Conservation (phyloP, 2,329 filamentous ascomycete species). For the Microsporum canis region DNA sequence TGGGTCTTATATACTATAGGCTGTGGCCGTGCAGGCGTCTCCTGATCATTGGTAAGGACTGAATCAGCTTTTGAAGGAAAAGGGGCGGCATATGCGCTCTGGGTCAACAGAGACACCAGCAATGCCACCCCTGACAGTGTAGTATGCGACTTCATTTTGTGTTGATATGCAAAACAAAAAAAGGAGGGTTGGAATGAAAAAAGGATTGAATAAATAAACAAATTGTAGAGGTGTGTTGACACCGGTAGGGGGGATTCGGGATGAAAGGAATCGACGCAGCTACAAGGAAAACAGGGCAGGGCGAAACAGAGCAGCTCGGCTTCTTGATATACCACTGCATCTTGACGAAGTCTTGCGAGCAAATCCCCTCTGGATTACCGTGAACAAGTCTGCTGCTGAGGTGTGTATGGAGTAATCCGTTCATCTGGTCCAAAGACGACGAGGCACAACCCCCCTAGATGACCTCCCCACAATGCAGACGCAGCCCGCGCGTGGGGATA, state of each 20-base stretch:
- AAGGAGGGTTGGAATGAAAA: not conserved
- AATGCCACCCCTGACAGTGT: not conserved
- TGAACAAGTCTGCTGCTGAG: not conserved
- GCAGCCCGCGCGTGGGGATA: not conserved
- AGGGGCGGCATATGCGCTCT: conserved; percentile 3
- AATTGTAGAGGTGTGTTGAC: not conserved
- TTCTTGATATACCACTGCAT: not conserved
- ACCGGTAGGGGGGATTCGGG: not conserved
- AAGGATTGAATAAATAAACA: not conserved
- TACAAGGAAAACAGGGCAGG: not conserved
- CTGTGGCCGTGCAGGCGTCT: not conserved
- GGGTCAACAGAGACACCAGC: conserved; percentile 3
- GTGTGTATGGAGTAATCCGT: not conserved
- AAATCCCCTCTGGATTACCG: not conserved
- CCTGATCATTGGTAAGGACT: not conserved
- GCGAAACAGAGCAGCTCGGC: not conserved
- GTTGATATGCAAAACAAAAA: no score
- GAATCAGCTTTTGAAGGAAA: conserved; percentile 1
- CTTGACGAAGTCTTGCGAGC: not conserved
- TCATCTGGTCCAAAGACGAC: not conserved
- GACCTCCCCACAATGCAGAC: not conserved
- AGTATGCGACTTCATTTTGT: not conserved
- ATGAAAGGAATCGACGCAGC: not conserved
- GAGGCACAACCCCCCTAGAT: not conserved
- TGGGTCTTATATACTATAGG: not conserved